Evolutionary conservation across 2,329 filamentous ascomycete genomes (phyloP), one percentile per base, ranked within the genome.

Genomic region (Elsinoe batatas): DNA sequence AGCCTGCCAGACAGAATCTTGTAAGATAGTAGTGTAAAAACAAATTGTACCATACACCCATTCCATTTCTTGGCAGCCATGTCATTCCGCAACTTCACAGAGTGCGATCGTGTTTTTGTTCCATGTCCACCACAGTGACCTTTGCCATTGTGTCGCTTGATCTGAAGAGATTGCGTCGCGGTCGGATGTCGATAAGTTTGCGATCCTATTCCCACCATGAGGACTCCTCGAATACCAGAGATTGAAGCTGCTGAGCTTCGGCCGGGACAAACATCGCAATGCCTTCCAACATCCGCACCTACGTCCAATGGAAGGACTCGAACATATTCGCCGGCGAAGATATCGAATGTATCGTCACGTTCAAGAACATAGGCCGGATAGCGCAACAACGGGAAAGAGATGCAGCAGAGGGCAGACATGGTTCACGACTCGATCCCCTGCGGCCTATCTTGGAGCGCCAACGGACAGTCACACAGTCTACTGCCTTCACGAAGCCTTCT

Each of bases 271-370:
- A 36, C 40, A 42, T 40, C 30, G 40, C 38, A 33, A 55, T 55
- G 35, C 56, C 75, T 67, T 81, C 78, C 72, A 91, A 94, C 76
- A 89, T 98, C 69, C 87, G 91, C 71, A 91, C 96, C 72, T 95
- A 91, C 70, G 88, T 98, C 71, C 84, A 85, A 74, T 98, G 91
- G 87, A 86, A 89, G 70, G 88, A 95, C 68, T 84, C 91, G 70
- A 91, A 88, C 59, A 88, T 98, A 65, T 98, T 97, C 73, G 88
- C 93, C 57, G 93, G 93, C 71, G 93, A 98, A 76, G 87, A 95
- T 67, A 81, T 97, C 67, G 88, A 91, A 74, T 97, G 93, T 73
- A 90, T 85, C 62, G 95, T 98, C 70, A 96, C 88, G 51, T 98
- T 98, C 74, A 91, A 87, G 73, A 98, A 98, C 69, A 79, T 91